Evolutionary conservation across 768 basidiomycete genomes (phyloP), one percentile per base, ranked within the genome.

Genomic region (Russula griseocarnosa): DNA sequence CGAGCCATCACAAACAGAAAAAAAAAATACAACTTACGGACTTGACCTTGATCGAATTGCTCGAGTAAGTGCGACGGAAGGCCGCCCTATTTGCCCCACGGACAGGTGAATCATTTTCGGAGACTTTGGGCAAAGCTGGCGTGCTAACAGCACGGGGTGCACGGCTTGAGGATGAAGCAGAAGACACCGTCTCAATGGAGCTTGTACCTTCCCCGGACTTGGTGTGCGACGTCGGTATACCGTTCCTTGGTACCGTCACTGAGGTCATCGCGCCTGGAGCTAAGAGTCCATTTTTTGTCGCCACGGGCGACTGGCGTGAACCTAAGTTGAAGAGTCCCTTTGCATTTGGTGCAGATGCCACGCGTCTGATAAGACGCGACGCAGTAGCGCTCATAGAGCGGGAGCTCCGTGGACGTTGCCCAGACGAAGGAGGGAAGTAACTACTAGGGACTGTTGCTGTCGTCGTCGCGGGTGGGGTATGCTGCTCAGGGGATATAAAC

Each of bases 271-370:
- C 83, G 10, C 82, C 82, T 4, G 91, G 90, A 16, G 92, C 85
- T 46, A 93, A 79, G 49, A 93, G 76, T 16, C 90, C 90, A 70
- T 92, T 91, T 78, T 84, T 88, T 32, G 86, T 87, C 2, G 83
- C 84, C 34, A 77, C 63, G 22, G 72, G 69, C 1, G 81, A 71
- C 22, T 83, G 82, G 28, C 85, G 82, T 49, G 84, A 79, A 60
- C 82, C 76, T 51, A 84, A 76, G 44, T 80, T 78, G 74, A 98
- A 94, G 34, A 99, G 80, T 32, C 88, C 90, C 73, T 98, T 98
- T 38, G 94, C 89, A 72, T 98, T 99, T 3, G 96, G 96, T 3
- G 97, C 95, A 10, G 94, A 97, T 4, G 95, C 94, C 53, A 98
- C 96, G 55, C 96, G 87, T 58, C 96, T 88, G 34, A 98, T 86